A percentile compares a stretch with the other conserved stretches of the same genome.
These are phyloP conservation scores for Castanea sativa DNA, from an alignment of 306 rosid genomes.

Conservation along the genomic window DNA sequence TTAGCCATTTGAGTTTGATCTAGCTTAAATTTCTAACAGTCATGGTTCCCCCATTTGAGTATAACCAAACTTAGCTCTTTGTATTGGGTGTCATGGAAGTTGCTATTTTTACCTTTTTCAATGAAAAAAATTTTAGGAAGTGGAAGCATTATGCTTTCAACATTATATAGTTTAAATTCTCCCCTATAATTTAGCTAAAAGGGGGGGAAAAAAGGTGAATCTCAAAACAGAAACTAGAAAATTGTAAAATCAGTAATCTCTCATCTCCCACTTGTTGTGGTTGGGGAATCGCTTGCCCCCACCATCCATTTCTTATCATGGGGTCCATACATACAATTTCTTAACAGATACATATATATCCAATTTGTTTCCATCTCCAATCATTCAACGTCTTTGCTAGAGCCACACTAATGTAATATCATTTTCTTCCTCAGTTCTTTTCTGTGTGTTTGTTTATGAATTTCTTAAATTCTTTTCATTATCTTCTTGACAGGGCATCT, in stretches of 20 bases:
- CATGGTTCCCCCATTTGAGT: too few species aligned
- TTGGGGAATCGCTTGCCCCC: slow-evolving; percentile 66
- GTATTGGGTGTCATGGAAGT: not conserved
- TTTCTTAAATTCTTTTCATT: slow-evolving; percentile 43
- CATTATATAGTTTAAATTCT: not conserved
- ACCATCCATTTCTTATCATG: slow-evolving; percentile 43
- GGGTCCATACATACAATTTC: slow-evolving; percentile 35
- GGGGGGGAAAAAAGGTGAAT: not conserved
- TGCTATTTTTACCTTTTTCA: not conserved
- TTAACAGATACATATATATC: slow-evolving; percentile 20
- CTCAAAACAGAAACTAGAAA: not conserved
- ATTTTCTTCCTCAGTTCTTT: slow-evolving; percentile 44
- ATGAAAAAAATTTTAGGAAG: not conserved
- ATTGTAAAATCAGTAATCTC: slow-evolving; percentile 4
- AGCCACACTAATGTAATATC: slow-evolving; percentile 36
- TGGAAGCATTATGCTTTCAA: not conserved
- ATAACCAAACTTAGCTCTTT: too few species aligned
- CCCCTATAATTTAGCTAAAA: not conserved
- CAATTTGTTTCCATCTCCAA: slow-evolving; percentile 49
- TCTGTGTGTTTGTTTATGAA: slow-evolving; percentile 45
- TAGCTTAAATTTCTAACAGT: too few species aligned
- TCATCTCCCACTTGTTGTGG: slow-evolving; percentile 40
- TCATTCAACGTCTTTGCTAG: slow-evolving; percentile 40
- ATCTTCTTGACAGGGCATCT: slow-evolving; percentile 8
- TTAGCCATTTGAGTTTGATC: too few species aligned